These are phyloP conservation scores for Oryza glaberrima DNA, from an alignment of 176 grass and related monocot genomes.

Conservation along the genomic window DNA sequence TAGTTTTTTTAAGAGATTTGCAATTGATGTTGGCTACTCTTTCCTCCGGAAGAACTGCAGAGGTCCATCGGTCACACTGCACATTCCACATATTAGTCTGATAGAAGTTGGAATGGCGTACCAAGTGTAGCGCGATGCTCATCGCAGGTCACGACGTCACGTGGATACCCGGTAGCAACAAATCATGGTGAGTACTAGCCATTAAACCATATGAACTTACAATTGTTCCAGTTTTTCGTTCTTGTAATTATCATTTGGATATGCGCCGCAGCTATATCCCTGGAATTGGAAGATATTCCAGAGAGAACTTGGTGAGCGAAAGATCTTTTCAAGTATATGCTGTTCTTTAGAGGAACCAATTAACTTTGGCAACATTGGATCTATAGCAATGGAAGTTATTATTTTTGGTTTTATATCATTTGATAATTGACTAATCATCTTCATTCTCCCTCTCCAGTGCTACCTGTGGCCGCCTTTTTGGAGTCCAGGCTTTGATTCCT, in stretches of 20 bases:
- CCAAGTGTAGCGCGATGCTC: slow-evolving; percentile 66
- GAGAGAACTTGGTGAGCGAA: neutral
- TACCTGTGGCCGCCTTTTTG: neutral
- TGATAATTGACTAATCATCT: neutral
- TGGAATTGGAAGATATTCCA: neutral
- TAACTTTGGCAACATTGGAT: neutral
- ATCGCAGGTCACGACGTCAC: slow-evolving; percentile 12
- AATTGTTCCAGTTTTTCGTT: neutral
- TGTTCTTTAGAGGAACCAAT: neutral
- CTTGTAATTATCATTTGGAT: slow-evolving; percentile 4
- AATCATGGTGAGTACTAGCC: slow-evolving; percentile 34
- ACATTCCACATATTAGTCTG: slow-evolving; percentile 96
- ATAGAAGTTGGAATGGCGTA: slow-evolving; percentile 99
- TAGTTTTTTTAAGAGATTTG: slow-evolving; percentile 78
- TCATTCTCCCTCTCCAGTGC: slow-evolving; percentile 20
- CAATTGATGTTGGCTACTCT: slow-evolving; percentile 87
- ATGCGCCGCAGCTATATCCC: neutral
- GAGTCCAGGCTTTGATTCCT: neutral
- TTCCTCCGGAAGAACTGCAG: slow-evolving; percentile 97
- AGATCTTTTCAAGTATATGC: neutral
- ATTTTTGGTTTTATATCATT: neutral
- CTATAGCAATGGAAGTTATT: too few species aligned
- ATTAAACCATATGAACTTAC: neutral
- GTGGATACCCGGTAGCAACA: slow-evolving; percentile 31
- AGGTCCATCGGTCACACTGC: slow-evolving; percentile 79